Evolutionary conservation across 2,329 filamentous ascomycete species (phyloP).

Genomic region (Colletotrichum endophyticum): DNA sequence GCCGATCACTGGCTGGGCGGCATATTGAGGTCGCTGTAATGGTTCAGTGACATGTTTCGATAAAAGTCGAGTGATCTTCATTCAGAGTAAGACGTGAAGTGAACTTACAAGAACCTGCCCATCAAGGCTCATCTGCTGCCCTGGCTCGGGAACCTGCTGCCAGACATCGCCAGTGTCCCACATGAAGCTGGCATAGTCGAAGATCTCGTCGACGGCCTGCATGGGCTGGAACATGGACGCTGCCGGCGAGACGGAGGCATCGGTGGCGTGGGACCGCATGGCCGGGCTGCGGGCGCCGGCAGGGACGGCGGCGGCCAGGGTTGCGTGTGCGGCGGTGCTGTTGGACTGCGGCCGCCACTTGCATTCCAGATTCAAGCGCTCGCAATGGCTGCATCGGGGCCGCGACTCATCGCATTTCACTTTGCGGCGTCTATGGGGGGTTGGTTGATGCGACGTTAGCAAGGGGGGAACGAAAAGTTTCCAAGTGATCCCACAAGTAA

Average conservation of each 20-base stretch:
- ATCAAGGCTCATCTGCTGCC: conserved; percentile 4
- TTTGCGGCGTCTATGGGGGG: conserved; percentile 48
- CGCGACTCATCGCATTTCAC: conserved; percentile 60
- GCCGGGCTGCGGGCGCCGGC: conserved; percentile 23
- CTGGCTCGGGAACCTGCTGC: conserved; percentile 29
- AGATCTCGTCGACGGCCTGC: conserved; percentile 45
- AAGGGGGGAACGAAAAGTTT: background rate
- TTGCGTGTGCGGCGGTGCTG: conserved; percentile 16
- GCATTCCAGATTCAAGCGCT: conserved; percentile 57
- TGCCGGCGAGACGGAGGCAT: conserved; percentile 27
- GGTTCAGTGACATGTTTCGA: background rate
- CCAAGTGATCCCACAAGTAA: background rate
- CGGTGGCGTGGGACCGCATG: conserved; percentile 28
- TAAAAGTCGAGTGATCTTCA: background rate
- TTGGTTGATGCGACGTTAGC: background rate
- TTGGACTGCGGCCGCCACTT: conserved; percentile 45
- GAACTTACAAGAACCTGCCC: background rate
- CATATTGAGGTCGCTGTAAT: background rate
- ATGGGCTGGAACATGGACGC: conserved; percentile 28
- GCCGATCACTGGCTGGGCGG: background rate
- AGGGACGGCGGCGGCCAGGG: conserved; percentile 23
- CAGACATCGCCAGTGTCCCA: conserved; percentile 45
- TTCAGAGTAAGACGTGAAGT: background rate
- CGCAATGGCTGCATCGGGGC: conserved; percentile 58
- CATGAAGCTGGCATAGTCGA: conserved; percentile 54